Evolutionary conservation across 495 filamentous ascomycete species (phyloP), one percentile per base, ranked within the genome.

Genomic region (Tuber brumale): DNA sequence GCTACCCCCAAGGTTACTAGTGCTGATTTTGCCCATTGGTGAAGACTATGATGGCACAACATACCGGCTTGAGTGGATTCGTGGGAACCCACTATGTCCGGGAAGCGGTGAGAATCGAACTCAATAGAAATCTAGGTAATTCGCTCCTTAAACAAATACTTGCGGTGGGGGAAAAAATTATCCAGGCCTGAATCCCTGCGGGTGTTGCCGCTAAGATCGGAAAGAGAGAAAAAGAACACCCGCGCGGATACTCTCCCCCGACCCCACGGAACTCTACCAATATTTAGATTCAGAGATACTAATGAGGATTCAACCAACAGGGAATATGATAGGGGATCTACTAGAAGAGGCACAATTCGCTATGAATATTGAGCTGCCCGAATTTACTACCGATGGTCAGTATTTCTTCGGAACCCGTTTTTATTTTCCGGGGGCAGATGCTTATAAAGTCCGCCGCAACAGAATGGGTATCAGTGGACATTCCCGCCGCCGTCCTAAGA

Each of bases 391-490:
- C 72, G 78, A 42, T 31, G 51, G 51, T 61, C 9, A 5, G 23
- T 14, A 61, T 61, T 51, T 61, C 51, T n/a, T 3, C 27, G 18
- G 12, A 31, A 31, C 1, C 41, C 41, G 1, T 18, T 14, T 14
- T 48, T 37, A 41, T 61, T 37, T 23, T 27, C 14, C 8, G 12
- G 12, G 10, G 18, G 66, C 5, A 48, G 42, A 35, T 43, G 42
- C 69, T 39, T 1, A 43, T 69, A 43, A 45, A 12, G 4, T 14
- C 27, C 18, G 31, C 19, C 27, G 2, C n/a, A 14, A 74, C 35
- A 80, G 85, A 85, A 75, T 88, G 86, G 86, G 87, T 83, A 0
- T 43, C 83, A 6, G 72, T 88, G 37, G 76, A 77, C 41, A 82
- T 87, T 69, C 85, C 88, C 76, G 46, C 73, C 1, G 83, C 80